Evolutionary conservation across 768 basidiomycete species (phyloP).

Genomic region (Hydnum rufescens): DNA sequence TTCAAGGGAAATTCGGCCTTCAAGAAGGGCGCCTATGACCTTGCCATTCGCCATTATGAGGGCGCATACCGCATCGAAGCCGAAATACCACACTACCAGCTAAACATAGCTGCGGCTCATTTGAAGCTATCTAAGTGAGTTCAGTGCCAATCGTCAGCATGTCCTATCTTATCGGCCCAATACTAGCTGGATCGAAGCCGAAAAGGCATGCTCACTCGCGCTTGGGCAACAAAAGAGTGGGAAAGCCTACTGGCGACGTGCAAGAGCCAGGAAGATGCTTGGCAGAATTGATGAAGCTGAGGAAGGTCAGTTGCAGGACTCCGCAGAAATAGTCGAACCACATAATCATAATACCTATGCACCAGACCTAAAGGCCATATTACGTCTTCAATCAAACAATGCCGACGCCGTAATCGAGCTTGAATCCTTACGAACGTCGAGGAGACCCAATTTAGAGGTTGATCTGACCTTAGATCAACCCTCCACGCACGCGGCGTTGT

Average conservation of each 20-base stretch:
- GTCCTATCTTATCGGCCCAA: neutral
- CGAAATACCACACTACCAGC: constrained; percentile 54
- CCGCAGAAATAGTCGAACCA: constrained; percentile 1
- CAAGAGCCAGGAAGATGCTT: constrained; percentile 43
- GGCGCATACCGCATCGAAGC: constrained; percentile 43
- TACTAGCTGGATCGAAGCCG: constrained; percentile 48
- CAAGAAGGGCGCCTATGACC: constrained; percentile 35
- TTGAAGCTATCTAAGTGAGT: constrained; percentile 49
- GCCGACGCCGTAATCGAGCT: constrained; percentile 41
- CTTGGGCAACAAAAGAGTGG: constrained; percentile 43
- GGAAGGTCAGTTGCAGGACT: constrained; percentile 24
- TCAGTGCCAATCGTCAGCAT: neutral
- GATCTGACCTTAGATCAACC: constrained; percentile 3
- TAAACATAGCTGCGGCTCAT: constrained; percentile 58
- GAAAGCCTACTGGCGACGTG: constrained; percentile 52
- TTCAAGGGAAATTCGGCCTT: constrained; percentile 48
- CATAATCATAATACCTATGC: no score
- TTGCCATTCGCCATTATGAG: constrained; percentile 39
- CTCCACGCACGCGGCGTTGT: constrained; percentile 15
- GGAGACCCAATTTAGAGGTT: neutral
- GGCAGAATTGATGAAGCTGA: constrained; percentile 36
- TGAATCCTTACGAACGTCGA: constrained; percentile 17
- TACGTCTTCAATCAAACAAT: constrained; percentile 45
- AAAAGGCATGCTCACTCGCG: constrained; percentile 46
- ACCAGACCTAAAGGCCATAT: constrained; percentile 38